Evolutionary conservation across 495 filamentous ascomycete genomes (phyloP).

Genomic region (Podospora pseudopauciseta): DNA sequence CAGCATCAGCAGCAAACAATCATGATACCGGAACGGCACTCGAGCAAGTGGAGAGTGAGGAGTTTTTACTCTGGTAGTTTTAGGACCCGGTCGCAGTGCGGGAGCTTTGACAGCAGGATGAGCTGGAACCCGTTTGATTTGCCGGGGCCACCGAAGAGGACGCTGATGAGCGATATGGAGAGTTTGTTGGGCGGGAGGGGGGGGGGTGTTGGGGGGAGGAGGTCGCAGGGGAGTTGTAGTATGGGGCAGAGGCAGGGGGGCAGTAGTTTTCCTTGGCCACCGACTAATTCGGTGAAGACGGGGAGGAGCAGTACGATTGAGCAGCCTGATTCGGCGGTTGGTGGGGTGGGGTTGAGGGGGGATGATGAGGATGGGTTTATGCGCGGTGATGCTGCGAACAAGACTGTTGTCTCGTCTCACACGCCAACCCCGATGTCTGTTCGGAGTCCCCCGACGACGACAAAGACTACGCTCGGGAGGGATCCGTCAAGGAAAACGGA

Average conservation of each 20-base stretch:
- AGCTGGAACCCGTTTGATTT: slow-evolving; percentile 27
- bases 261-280: background rate
- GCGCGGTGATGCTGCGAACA: background rate
- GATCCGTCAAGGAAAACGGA: background rate
- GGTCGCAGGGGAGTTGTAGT: background rate
- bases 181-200: slow-evolving; percentile 6
- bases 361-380: background rate
- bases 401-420: background rate
- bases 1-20: background rate
- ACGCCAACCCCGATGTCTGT: background rate
- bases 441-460: background rate
- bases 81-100: slow-evolving; percentile 3
- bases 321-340: background rate
- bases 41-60: slow-evolving; percentile 1
- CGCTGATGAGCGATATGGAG: slow-evolving; percentile 15
- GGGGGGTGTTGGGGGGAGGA: background rate
- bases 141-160: slow-evolving; percentile 14
- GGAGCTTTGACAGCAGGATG: slow-evolving; percentile 11
- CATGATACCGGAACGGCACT: slow-evolving; percentile 13
- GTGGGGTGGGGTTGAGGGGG: background rate
- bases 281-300: background rate
- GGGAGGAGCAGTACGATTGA: too few species aligned
- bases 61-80: slow-evolving; percentile 2
- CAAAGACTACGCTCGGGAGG: background rate
- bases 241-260: background rate